Percentiles rank a stretch among this genome's conserved stretches.
phyloP scores from a whole-genome alignment of 257 asterid genomes.

The Cinchona pubescens region DNA sequence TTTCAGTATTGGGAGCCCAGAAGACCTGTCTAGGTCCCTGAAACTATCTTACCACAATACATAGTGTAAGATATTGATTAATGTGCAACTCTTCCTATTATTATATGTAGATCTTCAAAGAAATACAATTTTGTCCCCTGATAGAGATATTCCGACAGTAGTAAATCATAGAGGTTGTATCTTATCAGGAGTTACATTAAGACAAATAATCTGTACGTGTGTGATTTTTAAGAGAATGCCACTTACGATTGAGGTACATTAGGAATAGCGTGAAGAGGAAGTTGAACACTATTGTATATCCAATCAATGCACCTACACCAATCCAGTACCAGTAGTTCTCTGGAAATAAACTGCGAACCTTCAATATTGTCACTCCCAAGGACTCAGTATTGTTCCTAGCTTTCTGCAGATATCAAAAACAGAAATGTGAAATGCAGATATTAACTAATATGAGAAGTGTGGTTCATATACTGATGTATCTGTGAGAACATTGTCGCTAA shows the following conservation, averaged over 20 bases:
- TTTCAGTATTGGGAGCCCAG: neutral
- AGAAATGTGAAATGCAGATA: neutral
- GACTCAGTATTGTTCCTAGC: conserved; percentile 50
- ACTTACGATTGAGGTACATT: conserved; percentile 75
- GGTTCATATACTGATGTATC: neutral
- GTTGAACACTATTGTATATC: conserved; percentile 73
- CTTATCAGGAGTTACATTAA: neutral
- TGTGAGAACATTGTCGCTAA: neutral
- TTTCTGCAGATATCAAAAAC: conserved; percentile 45
- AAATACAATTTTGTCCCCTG: neutral
- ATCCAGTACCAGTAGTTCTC: conserved; percentile 96
- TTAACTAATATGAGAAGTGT: too few relatives aligned
- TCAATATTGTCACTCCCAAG: conserved; percentile 73
- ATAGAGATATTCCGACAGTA: neutral
- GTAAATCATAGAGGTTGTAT: conserved; percentile 13
- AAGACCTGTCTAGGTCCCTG: neutral
- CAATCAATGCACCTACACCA: conserved; percentile 83
- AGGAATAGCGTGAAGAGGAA: conserved; percentile 73
- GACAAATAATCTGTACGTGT: neutral
- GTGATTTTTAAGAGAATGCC: conserved; percentile 14
- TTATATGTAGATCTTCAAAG: neutral
- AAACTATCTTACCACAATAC: neutral
- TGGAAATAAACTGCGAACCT: conserved; percentile 73
- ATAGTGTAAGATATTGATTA: neutral
- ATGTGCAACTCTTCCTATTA: neutral